Evolutionary conservation across 163 green algal genomes (phyloP).

Genomic region (Scenedesmus sp.): DNA sequence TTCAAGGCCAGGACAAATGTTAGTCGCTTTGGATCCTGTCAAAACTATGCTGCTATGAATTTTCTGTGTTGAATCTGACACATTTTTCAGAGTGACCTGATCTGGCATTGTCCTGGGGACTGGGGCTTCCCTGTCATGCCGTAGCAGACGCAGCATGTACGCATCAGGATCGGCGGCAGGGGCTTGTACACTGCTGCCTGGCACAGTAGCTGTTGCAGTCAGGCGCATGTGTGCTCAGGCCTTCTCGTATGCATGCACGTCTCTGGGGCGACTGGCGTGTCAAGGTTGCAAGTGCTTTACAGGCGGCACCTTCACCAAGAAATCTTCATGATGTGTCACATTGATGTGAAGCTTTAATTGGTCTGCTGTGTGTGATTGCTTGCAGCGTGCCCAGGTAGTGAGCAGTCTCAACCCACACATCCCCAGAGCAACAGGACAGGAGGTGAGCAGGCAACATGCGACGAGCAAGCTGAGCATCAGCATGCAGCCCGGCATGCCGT

Average conservation of each 20-base stretch:
- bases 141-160: background rate
- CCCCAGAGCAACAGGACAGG: conserved; percentile 11
- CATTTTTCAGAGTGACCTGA: too few species aligned
- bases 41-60: background rate
- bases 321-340: background rate
- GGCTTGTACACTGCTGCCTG: background rate
- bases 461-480: background rate
- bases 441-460: conserved; percentile 14
- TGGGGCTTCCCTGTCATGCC: too few species aligned
- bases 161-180: background rate
- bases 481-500: background rate
- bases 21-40: background rate
- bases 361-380: background rate
- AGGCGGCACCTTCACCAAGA: too few species aligned
- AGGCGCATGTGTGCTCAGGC: too few species aligned
- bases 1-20: conserved; percentile 57
- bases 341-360: background rate
- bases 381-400: conserved; percentile 48
- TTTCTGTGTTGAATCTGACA: too few species aligned
- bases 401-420: conserved; percentile 42
- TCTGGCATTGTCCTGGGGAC: too few species aligned
- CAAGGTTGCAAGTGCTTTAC: too few species aligned
- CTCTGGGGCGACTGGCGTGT: background rate
- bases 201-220: too few species aligned
- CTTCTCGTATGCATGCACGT: too few species aligned